Percentiles rank a stretch among this genome's conserved stretches.
phyloP scores from a whole-genome alignment of 2,329 filamentous ascomycete genomes.

The Curvularia lunata region DNA sequence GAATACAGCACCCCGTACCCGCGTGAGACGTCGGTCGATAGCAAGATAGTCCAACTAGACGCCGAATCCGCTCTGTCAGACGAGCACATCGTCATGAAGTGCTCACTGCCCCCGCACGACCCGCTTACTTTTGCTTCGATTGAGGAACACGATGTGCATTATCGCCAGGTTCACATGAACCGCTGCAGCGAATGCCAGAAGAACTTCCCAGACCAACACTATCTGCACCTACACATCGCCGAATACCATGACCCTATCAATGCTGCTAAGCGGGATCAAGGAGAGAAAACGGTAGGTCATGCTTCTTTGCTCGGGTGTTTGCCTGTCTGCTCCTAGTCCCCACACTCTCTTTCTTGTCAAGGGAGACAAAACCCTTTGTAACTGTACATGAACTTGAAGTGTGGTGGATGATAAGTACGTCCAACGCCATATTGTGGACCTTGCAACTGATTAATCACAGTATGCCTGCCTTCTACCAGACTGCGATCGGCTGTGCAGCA shows the following conservation, averaged over 20 bases:
- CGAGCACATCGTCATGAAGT: conserved; percentile 68
- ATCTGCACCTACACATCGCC: conserved; percentile 83
- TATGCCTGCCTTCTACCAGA: conserved; percentile 89
- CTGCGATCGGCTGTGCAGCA: conserved; percentile 84
- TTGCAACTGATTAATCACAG: conserved; percentile 51
- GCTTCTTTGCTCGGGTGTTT: conserved; percentile 6
- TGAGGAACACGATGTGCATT: conserved; percentile 86
- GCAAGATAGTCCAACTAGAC: conserved; percentile 64
- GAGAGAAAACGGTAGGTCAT: conserved; percentile 80
- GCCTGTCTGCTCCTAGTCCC: neutral
- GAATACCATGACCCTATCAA: conserved; percentile 88
- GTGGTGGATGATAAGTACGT: conserved; percentile 13
- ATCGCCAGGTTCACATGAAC: conserved; percentile 79
- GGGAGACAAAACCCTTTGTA: neutral
- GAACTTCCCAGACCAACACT: conserved; percentile 85
- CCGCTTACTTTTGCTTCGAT: conserved; percentile 74
- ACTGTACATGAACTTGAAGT: neutral
- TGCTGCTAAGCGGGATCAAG: conserved; percentile 73
- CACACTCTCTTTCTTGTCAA: neutral
- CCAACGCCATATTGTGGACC: neutral
- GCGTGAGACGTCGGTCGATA: conserved; percentile 34
- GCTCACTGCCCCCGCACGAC: conserved; percentile 81
- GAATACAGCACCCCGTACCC: conserved; percentile 43
- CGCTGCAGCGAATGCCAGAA: conserved; percentile 82
- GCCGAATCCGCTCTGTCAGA: conserved; percentile 32